Base-by-base conservation (phyloP, 1,284 basidiomycete genomes). In the Pseudozyma sp. region DNA sequence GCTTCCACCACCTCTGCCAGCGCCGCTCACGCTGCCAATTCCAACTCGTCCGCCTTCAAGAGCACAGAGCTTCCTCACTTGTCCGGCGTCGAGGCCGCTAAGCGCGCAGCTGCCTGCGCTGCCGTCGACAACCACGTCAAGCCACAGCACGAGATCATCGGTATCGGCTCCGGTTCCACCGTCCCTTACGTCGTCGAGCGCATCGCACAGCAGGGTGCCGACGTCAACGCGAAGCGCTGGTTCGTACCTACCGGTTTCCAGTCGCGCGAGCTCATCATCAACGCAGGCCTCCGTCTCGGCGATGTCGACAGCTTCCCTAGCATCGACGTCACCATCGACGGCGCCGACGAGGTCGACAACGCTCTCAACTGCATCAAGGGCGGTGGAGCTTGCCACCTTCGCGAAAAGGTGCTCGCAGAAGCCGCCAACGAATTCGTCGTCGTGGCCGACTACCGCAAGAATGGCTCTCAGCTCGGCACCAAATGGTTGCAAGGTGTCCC, bases 141-240 rank as follows among this genome's bases (percentile, higher is more conserved):
- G 57, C 89, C 91, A 14, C 88, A 94, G 76, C 91, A 97, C 86
- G 91, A 90, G 87, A 93, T 93, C 78, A 77, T 90, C 86, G 52
- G 63, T 46, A 84, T 85, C 37, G 84, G 84, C 11, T 82, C 78
- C 0, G 93, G 96, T 34, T 97, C 94, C 1, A 99, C 97, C 0
- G 96, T 99, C 0, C 95, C 95, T 1, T 99, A 97, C 83, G 95
- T 97, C 57, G 94, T 99, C 39, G 95, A 99, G 81, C 89, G 95
- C 43, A 96, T 99, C 66, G 88, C 94, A 8, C 89, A 92, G 71
- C 94, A 97, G 84, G 94, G 94, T 11, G 75, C 84, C 14, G 88
- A 89, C 49, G 87, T 89, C 37, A 99, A 99, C 87, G 88, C 88
- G 78, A 88, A 81, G 49, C 81, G 85, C 29, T 85, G 80, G 80